Conservation (phyloP, 495 filamentous ascomycete species). For the Penicillium macrosclerotiorum region DNA sequence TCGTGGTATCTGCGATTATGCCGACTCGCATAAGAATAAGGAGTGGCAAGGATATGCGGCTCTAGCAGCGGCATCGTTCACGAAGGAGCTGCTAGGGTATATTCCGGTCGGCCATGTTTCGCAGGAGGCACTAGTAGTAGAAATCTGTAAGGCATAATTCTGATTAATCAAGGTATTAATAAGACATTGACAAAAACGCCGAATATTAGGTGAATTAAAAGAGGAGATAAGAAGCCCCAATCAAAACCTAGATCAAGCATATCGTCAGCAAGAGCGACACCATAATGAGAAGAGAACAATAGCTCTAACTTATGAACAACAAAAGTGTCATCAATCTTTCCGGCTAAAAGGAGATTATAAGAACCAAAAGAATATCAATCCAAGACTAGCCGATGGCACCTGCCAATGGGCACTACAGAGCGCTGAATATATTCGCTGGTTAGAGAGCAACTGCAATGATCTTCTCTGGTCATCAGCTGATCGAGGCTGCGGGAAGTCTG, state of each 20-base stretch:
- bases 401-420: constrained; percentile 30
- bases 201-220: constrained; percentile 6
- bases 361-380: constrained; percentile 29
- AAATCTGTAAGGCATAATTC: background rate
- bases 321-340: constrained; percentile 23
- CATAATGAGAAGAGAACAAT: constrained; percentile 4
- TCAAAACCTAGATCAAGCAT: constrained; percentile 18
- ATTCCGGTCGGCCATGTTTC: background rate
- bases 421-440: constrained; percentile 30
- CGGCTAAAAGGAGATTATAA: constrained; percentile 24
- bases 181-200: constrained; percentile 2
- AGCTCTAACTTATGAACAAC: constrained; percentile 19
- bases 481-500: constrained; percentile 47
- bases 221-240: constrained; percentile 25
- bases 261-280: constrained; percentile 15
- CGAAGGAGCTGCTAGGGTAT: constrained; percentile 11
- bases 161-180: background rate
- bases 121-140: background rate
- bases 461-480: constrained; percentile 46
- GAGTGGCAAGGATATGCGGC: constrained; percentile 1
- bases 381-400: constrained; percentile 19
- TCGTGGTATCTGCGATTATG: constrained; percentile 28
- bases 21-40: constrained; percentile 17
- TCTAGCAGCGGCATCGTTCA: constrained; percentile 6
- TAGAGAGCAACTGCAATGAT: constrained; percentile 17